Evolutionary conservation across 441 rosid species (phyloP), one percentile per base, ranked within the genome.

Genomic region (Cnidoscolus chayamansa): DNA sequence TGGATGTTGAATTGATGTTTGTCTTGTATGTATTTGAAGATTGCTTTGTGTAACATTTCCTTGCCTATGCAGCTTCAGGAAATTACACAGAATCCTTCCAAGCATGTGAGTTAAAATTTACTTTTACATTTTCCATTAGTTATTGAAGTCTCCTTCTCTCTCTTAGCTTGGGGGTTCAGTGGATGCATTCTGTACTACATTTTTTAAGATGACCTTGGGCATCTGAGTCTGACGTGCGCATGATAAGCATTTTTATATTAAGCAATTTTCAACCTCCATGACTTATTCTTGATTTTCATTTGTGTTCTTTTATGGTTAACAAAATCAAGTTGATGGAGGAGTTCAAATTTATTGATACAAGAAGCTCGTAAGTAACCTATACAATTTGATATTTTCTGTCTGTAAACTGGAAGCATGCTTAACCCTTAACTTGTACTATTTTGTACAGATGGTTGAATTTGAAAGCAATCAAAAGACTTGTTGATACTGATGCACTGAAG

Each of bases 361-460:
- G 81, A 75, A 86, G 71, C 79, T 64, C 81, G 94, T 89, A 62
- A 86, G 94, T 83, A 55, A 70, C 53, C 57, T 74, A 19, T 63
- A 32, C 50, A 37, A 20, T 53, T 37, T 37, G 4, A 51, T 19
- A 9, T 55, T 47, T 35, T 10, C 30, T 50, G 6, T 48, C 15
- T 31, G 20, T 25, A 64, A 13, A 54, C 30, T 48, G 43, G 40
- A 11, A 30, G 16, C 10, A 1, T 20, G 66, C 67, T 35, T 30
- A 63, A 77, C 48, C 71, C 47, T 57, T 63, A 12, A 40, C 68
- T 68, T 77, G 10, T 50, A 15, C 63, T 17, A 7, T 71, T 77
- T 59, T 78, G 43, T 51, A 25, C 77, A 89, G 92, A 81, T 89
- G 94, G 94, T 70, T 85, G 58, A 72, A 85, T 79, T 79, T 89